Conservation (phyloP, 345 rosid genomes). For the Citrus cavaleriei region DNA sequence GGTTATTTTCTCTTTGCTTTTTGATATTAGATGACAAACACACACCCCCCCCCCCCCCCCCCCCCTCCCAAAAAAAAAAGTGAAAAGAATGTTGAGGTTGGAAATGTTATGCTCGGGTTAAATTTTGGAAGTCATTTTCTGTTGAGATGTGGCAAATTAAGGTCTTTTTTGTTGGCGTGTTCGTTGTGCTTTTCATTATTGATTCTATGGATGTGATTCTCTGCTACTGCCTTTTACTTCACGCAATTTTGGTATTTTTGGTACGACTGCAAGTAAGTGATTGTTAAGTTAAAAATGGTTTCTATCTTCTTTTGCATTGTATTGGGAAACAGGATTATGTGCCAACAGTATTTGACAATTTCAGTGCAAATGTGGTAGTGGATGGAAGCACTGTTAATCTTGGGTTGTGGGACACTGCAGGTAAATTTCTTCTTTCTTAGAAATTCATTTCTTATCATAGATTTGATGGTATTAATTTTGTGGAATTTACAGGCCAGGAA, state of each 20-base stretch:
- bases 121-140: background rate
- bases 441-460: background rate
- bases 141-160: slow-evolving; percentile 5
- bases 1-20: background rate
- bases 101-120: background rate
- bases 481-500: slow-evolving; percentile 69
- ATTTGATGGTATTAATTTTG: slow-evolving; percentile 12
- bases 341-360: slow-evolving; percentile 83
- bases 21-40: background rate
- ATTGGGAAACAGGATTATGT: slow-evolving; percentile 60
- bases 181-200: background rate
- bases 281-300: background rate
- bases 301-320: background rate
- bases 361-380: slow-evolving; percentile 81
- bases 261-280: background rate
- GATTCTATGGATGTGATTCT: background rate
- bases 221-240: background rate
- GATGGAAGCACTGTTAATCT: slow-evolving; percentile 79
- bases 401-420: slow-evolving; percentile 88
- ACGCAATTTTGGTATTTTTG: background rate
- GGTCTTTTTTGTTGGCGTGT: background rate
- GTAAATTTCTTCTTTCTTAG: slow-evolving; percentile 26
- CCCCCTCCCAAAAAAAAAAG: too few relatives aligned
- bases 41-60: too few relatives aligned
- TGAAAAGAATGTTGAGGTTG: background rate